These are phyloP conservation scores for Rhododendron henanense DNA, from an alignment of 148 eudicot genomes.

Conservation along the genomic window DNA sequence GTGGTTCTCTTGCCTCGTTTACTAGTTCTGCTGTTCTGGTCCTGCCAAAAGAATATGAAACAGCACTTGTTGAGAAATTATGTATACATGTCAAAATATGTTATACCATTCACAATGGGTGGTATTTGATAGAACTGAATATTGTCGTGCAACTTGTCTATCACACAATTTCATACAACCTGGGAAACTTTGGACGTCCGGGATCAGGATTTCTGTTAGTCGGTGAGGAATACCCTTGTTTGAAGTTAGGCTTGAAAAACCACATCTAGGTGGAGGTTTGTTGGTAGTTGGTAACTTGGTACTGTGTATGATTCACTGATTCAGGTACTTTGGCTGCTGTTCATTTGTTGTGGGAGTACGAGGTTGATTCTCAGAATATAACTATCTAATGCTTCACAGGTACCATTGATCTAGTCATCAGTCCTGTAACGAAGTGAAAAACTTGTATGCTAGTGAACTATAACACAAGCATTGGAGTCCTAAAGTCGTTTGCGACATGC, in stretches of 20 bases:
- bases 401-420: background rate
- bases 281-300: background rate
- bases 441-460: background rate
- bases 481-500: background rate
- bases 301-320: background rate
- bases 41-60: background rate
- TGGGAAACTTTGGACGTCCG: background rate
- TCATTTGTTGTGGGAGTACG: background rate
- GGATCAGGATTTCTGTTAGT: background rate
- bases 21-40: background rate
- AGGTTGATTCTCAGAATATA: background rate
- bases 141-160: background rate
- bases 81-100: background rate
- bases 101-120: background rate
- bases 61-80: background rate
- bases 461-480: background rate
- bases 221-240: background rate
- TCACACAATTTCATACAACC: background rate
- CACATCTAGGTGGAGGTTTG: background rate
- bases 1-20: slow-evolving; percentile 5
- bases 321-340: background rate
- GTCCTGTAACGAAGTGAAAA: background rate
- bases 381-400: background rate
- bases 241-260: background rate
- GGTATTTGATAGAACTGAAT: background rate